phyloP scores from a whole-genome alignment of 345 rosid genomes.

The Turnera subulata region DNA sequence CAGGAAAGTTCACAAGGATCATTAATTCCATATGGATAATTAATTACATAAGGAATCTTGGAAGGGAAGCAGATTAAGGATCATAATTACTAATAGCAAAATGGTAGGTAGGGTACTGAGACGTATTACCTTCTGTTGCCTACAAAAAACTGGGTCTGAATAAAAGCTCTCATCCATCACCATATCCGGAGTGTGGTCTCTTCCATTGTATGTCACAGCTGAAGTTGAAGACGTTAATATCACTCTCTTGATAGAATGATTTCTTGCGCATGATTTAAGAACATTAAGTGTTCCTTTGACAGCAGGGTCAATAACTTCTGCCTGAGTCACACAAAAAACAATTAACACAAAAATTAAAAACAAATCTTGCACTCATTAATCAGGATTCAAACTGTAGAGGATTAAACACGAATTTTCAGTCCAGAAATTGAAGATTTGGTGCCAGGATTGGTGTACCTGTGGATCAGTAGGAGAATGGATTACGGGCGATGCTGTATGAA shows the following conservation, averaged over 20 bases:
- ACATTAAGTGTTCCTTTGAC: slow-evolving; percentile 16
- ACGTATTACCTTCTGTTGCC: background rate
- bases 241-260: slow-evolving; percentile 7
- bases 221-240: slow-evolving; percentile 13
- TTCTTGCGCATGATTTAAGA: slow-evolving; percentile 10
- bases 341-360: background rate
- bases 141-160: slow-evolving; percentile 5
- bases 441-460: too few relatives aligned
- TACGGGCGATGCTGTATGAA: slow-evolving; percentile 7
- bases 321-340: slow-evolving; percentile 1
- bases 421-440: too few relatives aligned
- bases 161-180: slow-evolving; percentile 14
- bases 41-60: too few relatives aligned
- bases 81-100: background rate
- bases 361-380: background rate
- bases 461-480: background rate
- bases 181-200: background rate
- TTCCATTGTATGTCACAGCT: background rate
- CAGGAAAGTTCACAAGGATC: too few relatives aligned
- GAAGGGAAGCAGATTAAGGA: background rate
- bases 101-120: background rate
- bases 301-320: slow-evolving; percentile 12
- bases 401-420: background rate
- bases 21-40: too few relatives aligned
- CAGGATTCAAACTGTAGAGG: background rate